Evolutionary conservation across 371 early-diverging fungal species (phyloP).

Genomic region (Sporodiniella umbellata): DNA sequence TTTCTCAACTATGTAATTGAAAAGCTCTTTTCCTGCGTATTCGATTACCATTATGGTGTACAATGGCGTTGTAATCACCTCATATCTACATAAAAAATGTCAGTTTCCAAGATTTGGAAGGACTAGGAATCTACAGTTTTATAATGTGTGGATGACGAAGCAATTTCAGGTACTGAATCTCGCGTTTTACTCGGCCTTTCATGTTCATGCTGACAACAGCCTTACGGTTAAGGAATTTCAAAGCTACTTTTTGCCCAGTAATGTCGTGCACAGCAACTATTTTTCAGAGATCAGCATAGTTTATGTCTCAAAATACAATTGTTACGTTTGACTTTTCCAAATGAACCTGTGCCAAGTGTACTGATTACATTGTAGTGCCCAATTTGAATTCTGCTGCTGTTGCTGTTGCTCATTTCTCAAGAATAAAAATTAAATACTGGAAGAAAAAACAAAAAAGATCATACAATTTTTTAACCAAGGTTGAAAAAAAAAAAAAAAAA

Average conservation of each 20-base stretch:
- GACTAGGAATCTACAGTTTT: constrained; percentile 73
- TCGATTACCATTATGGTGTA: constrained; percentile 98
- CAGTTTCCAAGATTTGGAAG: too few relatives aligned
- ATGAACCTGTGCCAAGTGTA: constrained; percentile 94
- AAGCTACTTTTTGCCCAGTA: constrained; percentile 93
- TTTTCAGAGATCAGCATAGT: too few relatives aligned
- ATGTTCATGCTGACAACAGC: constrained; percentile 91
- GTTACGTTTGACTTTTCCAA: constrained; percentile 97
- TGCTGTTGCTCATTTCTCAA: background rate
- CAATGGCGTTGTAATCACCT: constrained; percentile 95
- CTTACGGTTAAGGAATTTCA: constrained; percentile 91
- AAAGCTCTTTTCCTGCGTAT: constrained; percentile 94
- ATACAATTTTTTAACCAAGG: too few relatives aligned
- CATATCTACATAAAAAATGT: constrained; percentile 63
- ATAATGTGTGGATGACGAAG: constrained; percentile 98
- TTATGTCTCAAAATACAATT: too few relatives aligned
- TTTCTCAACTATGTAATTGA: constrained; percentile 95
- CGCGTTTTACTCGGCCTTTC: constrained; percentile 93
- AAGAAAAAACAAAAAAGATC: background rate
- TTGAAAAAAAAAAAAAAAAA: too few relatives aligned
- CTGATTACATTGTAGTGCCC: constrained; percentile 92
- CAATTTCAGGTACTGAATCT: constrained; percentile 94
- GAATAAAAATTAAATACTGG: background rate
- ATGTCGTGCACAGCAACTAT: constrained; percentile 92
- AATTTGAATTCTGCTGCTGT: constrained; percentile 59